These are phyloP conservation scores for Metschnikowia chrysomelidarum DNA, from an alignment of 805 yeast species.

Conservation along the genomic window DNA sequence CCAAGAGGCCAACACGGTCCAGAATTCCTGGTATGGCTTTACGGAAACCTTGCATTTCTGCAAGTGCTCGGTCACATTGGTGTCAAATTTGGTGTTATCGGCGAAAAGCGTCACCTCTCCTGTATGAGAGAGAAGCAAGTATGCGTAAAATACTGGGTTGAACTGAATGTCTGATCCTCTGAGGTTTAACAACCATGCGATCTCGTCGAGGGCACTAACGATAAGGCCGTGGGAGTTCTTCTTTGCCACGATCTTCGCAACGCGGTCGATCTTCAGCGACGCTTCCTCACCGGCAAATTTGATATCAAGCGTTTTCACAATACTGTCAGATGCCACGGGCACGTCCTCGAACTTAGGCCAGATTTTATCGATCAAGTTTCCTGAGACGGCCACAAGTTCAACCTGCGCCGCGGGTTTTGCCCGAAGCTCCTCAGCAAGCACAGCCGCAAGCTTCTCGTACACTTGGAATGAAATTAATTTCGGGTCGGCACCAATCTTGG, in stretches of 20 bases:
- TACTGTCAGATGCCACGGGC: slow-evolving; percentile 53
- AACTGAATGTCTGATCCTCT: slow-evolving; percentile 55
- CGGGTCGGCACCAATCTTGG: slow-evolving; percentile 50
- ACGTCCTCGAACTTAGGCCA: slow-evolving; percentile 67
- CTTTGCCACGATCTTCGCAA: slow-evolving; percentile 27
- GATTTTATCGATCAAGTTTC: slow-evolving; percentile 70
- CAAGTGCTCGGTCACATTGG: slow-evolving; percentile 27
- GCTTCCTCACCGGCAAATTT: slow-evolving; percentile 66
- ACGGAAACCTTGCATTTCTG: slow-evolving; percentile 26
- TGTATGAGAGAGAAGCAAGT: slow-evolving; percentile 31
- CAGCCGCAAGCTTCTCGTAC: slow-evolving; percentile 29
- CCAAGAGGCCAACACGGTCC: slow-evolving; percentile 39
- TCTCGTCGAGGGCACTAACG: slow-evolving; percentile 48
- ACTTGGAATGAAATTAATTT: slow-evolving; percentile 40
- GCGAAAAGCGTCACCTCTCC: slow-evolving; percentile 40
- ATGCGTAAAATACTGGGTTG: slow-evolving; percentile 53
- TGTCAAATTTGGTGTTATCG: slow-evolving; percentile 39
- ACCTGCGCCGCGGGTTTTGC: slow-evolving; percentile 32
- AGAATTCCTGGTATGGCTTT: slow-evolving; percentile 45
- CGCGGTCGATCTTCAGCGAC: slow-evolving; percentile 52
- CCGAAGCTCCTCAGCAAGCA: slow-evolving; percentile 28
- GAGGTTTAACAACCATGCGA: slow-evolving; percentile 53
- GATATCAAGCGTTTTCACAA: slow-evolving; percentile 49
- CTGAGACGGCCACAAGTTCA: slow-evolving; percentile 43
- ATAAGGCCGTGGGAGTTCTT: slow-evolving; percentile 35